Base-by-base conservation (phyloP, 2,329 filamentous ascomycete genomes). In the Cladosporium austrohemisphaericum region DNA sequence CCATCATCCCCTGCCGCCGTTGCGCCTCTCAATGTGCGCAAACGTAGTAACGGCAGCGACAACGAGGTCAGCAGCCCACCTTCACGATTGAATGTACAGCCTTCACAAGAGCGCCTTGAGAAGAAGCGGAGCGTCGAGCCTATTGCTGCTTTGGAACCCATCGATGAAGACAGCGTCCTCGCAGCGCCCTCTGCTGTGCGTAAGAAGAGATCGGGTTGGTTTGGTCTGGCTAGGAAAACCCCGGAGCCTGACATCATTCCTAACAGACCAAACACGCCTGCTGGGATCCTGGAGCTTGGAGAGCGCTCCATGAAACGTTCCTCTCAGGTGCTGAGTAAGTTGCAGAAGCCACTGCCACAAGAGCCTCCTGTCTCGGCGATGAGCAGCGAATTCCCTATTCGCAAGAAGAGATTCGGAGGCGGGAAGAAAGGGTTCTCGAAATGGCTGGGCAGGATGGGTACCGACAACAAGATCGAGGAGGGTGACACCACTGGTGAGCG, bases 1-100 rank as follows among this genome's bases (percentile, higher is more conserved):
- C 71, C 74, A 8, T 76, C 76, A 28, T 74, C 77, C 4, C 60
- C 73, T 8, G 70, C 66, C 3, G 71, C 69, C 5, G 68, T 79
- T 6, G 76, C 75, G 31, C 77, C 79, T 2, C 66, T 83, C 37
- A 77, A 75, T 41, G 76, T 83, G 33, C 73, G 76, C 40, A 82
- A 82, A 66, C 68, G 68, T 8, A 58, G 56, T 49, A 59, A 54
- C 59, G 14, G 61, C 57, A 65, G 29, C 58, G 59, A 58, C 32
- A 51, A 54, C 18, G 60, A 55, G 36, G 49, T 55, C 31, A 53
- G 54, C 23, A 47, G 52, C 18, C 44, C 50, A 5, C 33, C 50
- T 10, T 33, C 52, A 6, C 51, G 50, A 28, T 38, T 56, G 25
- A 52, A 49, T 4, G 45, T 37, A n/a, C 57, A 60, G 44, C 26